These are phyloP conservation scores for Cutaneotrichosporon cavernicola DNA, from an alignment of 1,284 basidiomycete genomes.

Conservation along the genomic window DNA sequence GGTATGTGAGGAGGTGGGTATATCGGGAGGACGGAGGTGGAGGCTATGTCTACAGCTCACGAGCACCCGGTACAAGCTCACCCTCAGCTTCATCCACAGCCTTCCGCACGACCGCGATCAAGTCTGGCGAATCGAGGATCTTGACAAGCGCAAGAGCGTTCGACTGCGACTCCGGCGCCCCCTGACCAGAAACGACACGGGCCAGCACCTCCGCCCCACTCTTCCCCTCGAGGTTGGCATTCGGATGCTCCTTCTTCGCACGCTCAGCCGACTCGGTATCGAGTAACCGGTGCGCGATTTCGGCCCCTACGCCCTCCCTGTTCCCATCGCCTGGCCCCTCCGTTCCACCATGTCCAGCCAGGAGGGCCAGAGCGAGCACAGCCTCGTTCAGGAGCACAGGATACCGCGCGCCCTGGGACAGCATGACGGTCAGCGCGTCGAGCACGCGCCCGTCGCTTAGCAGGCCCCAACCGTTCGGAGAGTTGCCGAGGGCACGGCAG, in stretches of 20 bases:
- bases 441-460: slow-evolving; percentile 61
- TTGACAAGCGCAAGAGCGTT: slow-evolving; percentile 17
- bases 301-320: slow-evolving; percentile 41
- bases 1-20: background rate
- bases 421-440: slow-evolving; percentile 66
- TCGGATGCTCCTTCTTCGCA: background rate
- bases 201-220: slow-evolving; percentile 14
- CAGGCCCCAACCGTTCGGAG: slow-evolving; percentile 56
- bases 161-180: slow-evolving; percentile 17
- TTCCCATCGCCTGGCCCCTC: background rate
- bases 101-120: background rate
- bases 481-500: slow-evolving; percentile 20
- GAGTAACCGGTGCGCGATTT: slow-evolving; percentile 2
- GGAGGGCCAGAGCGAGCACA: slow-evolving; percentile 74
- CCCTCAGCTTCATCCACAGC: background rate
- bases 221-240: background rate
- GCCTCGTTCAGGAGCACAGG: slow-evolving; percentile 86
- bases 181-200: slow-evolving; percentile 13
- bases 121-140: background rate
- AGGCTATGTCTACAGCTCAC: background rate
- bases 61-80: background rate
- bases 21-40: no score
- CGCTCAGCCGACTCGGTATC: slow-evolving; percentile 1
- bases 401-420: slow-evolving; percentile 74
- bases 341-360: slow-evolving; percentile 45